Base-by-base conservation (phyloP, 306 rosid species). In the Argentina anserina region DNA sequence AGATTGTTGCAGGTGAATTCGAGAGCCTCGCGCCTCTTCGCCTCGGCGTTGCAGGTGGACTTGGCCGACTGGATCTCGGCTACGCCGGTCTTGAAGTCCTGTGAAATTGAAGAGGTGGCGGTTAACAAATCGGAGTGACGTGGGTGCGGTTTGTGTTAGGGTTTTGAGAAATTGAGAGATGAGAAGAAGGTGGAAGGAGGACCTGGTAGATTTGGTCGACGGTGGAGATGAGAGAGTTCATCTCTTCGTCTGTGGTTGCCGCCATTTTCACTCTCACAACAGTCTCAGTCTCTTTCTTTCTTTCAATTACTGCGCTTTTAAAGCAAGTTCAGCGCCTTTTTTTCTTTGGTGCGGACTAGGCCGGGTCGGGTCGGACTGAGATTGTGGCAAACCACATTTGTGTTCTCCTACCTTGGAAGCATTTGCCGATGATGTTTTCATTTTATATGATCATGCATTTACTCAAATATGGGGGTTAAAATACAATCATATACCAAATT, bases 171-270 rank as follows among this genome's bases (percentile, higher is more conserved):
- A 59, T 12, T 14, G 37, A 29, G 37, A 59, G 49, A 5, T 25
- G 15, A 34, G 25, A 26, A 41, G 18, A 31, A 18, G 41, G 46
- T 28, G 9, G 79, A 71, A 42, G 46, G 52, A 80, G 76, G 85
- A 77, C 94, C 90, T 87, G 76, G 86, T 69, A 85, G 81, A 90
- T 88, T 39, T 81, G 84, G 76, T 86, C 87, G 81, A 85, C 87
- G 26, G 55, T 70, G 46, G 78, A 73, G 65, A 90, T 87, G 11
- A 90, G 78, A 41, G 82, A 77, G 3, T 87, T 85, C 92, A 85
- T 83, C 79, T 83, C 89, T 68, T 79, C 87, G 53, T 81, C 82
- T 23, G 71, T 78, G 21, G 81, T 78, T 86, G 88, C 91, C 91
- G 95, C 91, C 91, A 89, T 87, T 79, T 74, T 78, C 23, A 14